A percentile compares a stretch with the other conserved stretches of the same genome.
Evolutionary conservation across 208 protist genomes (phyloP).

Genomic region (Crithidia acanthocephali): DNA sequence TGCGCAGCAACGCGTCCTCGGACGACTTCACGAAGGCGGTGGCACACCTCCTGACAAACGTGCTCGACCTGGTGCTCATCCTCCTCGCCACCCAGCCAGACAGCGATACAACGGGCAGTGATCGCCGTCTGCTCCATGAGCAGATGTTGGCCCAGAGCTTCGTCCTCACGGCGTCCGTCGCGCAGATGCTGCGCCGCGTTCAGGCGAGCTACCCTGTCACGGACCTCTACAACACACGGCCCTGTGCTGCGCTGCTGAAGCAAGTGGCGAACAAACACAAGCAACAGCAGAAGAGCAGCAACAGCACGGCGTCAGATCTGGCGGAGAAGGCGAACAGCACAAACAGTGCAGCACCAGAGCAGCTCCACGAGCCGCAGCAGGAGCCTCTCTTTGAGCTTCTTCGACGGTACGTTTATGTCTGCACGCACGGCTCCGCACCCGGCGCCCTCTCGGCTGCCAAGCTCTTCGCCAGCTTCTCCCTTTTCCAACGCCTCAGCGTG

Average conservation of each 20-base stretch:
- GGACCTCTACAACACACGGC: conserved; percentile 40
- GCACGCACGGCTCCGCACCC: background rate
- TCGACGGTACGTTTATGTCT: conserved; percentile 14
- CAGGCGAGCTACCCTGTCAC: conserved; percentile 32
- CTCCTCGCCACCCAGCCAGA: conserved; percentile 3
- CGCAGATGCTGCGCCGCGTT: conserved; percentile 50
- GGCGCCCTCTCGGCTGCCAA: background rate
- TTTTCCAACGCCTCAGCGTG: conserved; percentile 74
- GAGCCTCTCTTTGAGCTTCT: conserved; percentile 20
- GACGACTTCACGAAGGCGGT: conserved; percentile 52
- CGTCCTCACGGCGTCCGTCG: conserved; percentile 41
- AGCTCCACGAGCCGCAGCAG: conserved; percentile 22
- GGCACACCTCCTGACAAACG: conserved; percentile 47
- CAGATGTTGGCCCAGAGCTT: conserved; percentile 36
- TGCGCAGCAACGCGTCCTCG: conserved; percentile 34
- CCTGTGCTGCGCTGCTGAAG: conserved; percentile 52
- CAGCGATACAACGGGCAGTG: background rate
- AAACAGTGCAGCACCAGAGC: background rate
- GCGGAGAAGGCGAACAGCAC: background rate
- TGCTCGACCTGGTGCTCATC: conserved; percentile 26
- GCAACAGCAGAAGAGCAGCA: conserved; percentile 29
- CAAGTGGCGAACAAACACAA: conserved; percentile 52
- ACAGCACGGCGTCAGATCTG: too few relatives aligned
- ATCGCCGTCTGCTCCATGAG: background rate
- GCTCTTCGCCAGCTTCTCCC: conserved; percentile 32